Conservation (phyloP, 768 basidiomycete species). For the Trametopsis cervina region DNA sequence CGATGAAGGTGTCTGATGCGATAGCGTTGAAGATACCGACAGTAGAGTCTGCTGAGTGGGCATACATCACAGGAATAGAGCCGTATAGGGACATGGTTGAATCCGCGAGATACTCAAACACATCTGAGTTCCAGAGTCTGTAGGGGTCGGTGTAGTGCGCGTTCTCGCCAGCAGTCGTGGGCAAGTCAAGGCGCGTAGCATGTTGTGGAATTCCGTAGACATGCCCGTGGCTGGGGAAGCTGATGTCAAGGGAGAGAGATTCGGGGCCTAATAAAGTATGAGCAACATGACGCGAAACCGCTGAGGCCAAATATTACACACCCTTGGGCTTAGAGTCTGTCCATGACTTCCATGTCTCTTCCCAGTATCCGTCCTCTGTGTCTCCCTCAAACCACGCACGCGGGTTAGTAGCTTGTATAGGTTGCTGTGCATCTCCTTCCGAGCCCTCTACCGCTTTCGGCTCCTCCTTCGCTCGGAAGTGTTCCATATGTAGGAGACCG, state of each 20-base stretch:
- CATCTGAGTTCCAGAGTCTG: constrained; percentile 90
- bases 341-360: constrained; percentile 82
- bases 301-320: constrained; percentile 24
- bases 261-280: constrained; percentile 68
- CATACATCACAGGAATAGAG: constrained; percentile 88
- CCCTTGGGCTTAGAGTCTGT: constrained; percentile 96
- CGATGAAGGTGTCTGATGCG: constrained; percentile 93
- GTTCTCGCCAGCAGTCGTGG: constrained; percentile 76
- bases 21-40: constrained; percentile 87
- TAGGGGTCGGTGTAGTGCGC: constrained; percentile 84
- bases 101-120: constrained; percentile 90
- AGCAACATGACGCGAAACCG: constrained; percentile 3
- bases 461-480: constrained; percentile 70
- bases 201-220: constrained; percentile 98
- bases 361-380: constrained; percentile 79
- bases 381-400: constrained; percentile 87
- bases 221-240: constrained; percentile 85
- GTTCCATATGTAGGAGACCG: constrained; percentile 95
- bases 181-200: constrained; percentile 83
- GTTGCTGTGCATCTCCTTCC: constrained; percentile 35
- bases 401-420: constrained; percentile 41
- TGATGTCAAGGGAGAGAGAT: constrained; percentile 86
- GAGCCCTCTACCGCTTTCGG: constrained; percentile 30
- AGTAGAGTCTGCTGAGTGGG: constrained; percentile 80
- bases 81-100: constrained; percentile 83